Evolutionary conservation across 108 stramenopile genomes (phyloP).

Genomic region (Phaeodactylum tricornutum): DNA sequence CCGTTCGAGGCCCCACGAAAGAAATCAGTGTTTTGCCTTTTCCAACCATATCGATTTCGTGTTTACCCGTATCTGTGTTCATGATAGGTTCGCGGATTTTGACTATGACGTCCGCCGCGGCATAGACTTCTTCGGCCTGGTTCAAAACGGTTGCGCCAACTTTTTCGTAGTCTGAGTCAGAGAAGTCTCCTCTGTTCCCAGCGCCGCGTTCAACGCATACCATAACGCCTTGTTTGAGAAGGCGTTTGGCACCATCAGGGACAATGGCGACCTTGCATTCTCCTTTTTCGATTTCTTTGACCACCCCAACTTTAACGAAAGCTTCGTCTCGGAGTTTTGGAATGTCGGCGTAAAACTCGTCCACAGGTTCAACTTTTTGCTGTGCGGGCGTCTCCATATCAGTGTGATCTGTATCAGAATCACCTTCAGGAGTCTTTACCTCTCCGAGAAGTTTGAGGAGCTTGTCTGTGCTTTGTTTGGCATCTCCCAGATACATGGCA

Average conservation of each 20-base stretch:
- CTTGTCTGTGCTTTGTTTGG: constrained; percentile 44
- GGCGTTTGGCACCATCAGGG: constrained; percentile 33
- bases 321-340: constrained; percentile 25
- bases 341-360: constrained; percentile 30
- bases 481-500: constrained; percentile 69
- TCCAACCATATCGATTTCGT: constrained; percentile 54
- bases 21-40: constrained; percentile 59
- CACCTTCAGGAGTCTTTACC: constrained; percentile 1
- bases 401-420: no score
- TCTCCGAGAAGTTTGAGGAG: constrained; percentile 27
- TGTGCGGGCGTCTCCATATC: no score
- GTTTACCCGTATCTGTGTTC: constrained; percentile 37
- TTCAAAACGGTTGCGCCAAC: constrained; percentile 56
- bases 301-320: constrained; percentile 54
- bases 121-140: constrained; percentile 32
- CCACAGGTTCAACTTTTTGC: constrained; percentile 19
- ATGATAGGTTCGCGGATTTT: constrained; percentile 57
- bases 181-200: constrained; percentile 54
- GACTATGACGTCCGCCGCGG: constrained; percentile 30
- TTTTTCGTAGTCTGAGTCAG: constrained; percentile 49
- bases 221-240: constrained; percentile 38
- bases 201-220: constrained; percentile 48
- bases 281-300: constrained; percentile 45
- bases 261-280: constrained; percentile 53
- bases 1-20: constrained; percentile 44